These are phyloP conservation scores for Hanseniaspora taiwanica DNA, from an alignment of 805 yeast genomes.

Conservation along the genomic window DNA sequence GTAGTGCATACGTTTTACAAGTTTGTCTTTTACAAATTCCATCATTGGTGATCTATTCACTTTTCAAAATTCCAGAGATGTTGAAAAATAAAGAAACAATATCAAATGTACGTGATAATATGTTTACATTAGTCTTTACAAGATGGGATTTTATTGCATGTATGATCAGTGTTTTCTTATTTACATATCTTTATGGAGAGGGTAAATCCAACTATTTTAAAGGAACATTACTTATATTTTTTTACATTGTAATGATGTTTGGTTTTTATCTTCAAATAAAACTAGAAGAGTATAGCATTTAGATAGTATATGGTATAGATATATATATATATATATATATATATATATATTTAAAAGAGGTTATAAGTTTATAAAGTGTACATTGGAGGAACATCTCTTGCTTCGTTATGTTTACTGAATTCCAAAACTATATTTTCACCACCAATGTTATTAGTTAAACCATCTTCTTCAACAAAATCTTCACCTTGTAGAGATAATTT, in stretches of 20 bases:
- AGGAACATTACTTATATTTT: conserved; percentile 74
- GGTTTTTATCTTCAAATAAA: conserved; percentile 62
- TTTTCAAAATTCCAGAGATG: conserved; percentile 31
- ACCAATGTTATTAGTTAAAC: too few relatives aligned
- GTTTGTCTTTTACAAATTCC: conserved; percentile 92
- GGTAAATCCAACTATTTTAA: conserved; percentile 95
- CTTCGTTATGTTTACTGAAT: not conserved
- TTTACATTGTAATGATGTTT: conserved; percentile 58
- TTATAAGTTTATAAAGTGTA: not conserved
- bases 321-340: conserved; percentile 1
- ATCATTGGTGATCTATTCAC: conserved; percentile 67
- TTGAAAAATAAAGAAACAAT: conserved; percentile 7
- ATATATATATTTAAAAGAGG: not conserved
- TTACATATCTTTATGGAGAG: conserved; percentile 89
- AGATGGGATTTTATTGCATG: conserved; percentile 89
- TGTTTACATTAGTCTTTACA: conserved; percentile 82
- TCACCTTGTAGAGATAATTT: too few relatives aligned
- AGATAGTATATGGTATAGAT: not conserved
- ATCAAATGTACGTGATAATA: conserved; percentile 20
- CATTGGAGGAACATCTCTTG: not conserved
- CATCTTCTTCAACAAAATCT: too few relatives aligned
- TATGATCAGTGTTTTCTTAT: conserved; percentile 72
- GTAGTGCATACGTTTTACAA: conserved; percentile 93
- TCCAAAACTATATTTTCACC: not conserved
- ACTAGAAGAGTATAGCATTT: conserved; percentile 7